phyloP scores from a whole-genome alignment of 2,329 filamentous ascomycete genomes.

The Claviceps quebecensis region DNA sequence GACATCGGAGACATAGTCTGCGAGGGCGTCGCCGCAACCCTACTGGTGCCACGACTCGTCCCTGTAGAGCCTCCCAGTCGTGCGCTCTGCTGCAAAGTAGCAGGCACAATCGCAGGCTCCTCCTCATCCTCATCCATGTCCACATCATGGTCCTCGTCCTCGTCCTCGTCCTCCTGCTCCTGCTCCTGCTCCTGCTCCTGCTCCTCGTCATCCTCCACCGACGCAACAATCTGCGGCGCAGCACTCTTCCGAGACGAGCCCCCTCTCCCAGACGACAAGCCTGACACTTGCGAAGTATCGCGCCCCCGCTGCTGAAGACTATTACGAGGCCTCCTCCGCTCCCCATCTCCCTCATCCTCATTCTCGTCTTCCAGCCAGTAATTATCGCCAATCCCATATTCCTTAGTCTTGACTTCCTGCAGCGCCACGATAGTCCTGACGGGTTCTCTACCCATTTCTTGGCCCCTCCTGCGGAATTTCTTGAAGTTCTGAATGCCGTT shows the following conservation, averaged over 20 bases:
- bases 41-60: conserved; percentile 12
- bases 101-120: background rate
- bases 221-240: conserved; percentile 15
- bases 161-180: background rate
- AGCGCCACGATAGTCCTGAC: conserved; percentile 52
- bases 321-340: background rate
- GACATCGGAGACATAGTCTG: conserved; percentile 15
- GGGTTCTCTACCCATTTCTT: conserved; percentile 25
- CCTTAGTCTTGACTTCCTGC: conserved; percentile 56
- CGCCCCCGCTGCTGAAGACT: background rate
- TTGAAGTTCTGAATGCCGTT: conserved; percentile 96
- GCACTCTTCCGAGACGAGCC: conserved; percentile 9
- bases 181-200: background rate
- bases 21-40: conserved; percentile 14
- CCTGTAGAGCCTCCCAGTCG: conserved; percentile 6
- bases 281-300: background rate
- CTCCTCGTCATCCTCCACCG: conserved; percentile 18
- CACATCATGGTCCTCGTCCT: conserved; percentile 14
- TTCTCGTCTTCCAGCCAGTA: conserved; percentile 54
- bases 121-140: conserved; percentile 7
- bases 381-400: conserved; percentile 59
- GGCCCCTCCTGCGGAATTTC: conserved; percentile 55
- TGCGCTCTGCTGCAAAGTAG: conserved; percentile 1
- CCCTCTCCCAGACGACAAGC: background rate
- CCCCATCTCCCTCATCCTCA: conserved; percentile 8